phyloP scores from a whole-genome alignment of 148 eudicot genomes.

The Camellia japonica region DNA sequence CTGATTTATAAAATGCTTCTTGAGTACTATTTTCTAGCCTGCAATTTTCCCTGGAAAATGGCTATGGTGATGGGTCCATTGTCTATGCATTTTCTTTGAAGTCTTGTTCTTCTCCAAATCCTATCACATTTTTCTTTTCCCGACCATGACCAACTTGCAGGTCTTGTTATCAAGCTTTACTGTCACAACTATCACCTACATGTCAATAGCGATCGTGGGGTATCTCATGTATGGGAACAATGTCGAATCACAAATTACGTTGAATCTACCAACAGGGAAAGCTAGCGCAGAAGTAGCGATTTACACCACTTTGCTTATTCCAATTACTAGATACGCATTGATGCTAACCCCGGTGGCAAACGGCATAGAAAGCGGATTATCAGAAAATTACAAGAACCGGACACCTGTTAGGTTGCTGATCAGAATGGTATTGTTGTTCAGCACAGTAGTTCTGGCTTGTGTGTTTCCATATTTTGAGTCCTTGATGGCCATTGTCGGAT shows the following conservation, averaged over 20 bases:
- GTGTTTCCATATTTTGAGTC: constrained; percentile 20
- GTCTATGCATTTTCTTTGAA: no score
- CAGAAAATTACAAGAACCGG: constrained; percentile 14
- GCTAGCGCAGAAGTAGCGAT: constrained; percentile 32
- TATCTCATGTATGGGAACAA: constrained; percentile 35
- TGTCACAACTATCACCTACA: constrained; percentile 21
- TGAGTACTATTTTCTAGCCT: no score
- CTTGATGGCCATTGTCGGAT: constrained; percentile 20
- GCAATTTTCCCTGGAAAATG: no score
- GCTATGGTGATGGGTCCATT: no score
- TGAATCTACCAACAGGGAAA: constrained; percentile 26
- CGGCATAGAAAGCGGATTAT: constrained; percentile 28
- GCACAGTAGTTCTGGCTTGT: constrained; percentile 28
- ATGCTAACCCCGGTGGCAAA: constrained; percentile 38
- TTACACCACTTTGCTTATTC: constrained; percentile 41
- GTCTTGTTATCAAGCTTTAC: constrained; percentile 29
- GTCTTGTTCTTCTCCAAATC: no score
- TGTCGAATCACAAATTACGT: constrained; percentile 29
- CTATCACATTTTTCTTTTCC: background rate
- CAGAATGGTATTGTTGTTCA: constrained; percentile 25
- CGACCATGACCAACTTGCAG: constrained; percentile 10
- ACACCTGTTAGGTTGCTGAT: constrained; percentile 15
- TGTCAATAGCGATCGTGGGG: constrained; percentile 21
- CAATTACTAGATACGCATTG: constrained; percentile 34
- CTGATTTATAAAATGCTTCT: no score